Conservation (phyloP, 1,284 basidiomycete species). For the Pterulicium gracile region DNA sequence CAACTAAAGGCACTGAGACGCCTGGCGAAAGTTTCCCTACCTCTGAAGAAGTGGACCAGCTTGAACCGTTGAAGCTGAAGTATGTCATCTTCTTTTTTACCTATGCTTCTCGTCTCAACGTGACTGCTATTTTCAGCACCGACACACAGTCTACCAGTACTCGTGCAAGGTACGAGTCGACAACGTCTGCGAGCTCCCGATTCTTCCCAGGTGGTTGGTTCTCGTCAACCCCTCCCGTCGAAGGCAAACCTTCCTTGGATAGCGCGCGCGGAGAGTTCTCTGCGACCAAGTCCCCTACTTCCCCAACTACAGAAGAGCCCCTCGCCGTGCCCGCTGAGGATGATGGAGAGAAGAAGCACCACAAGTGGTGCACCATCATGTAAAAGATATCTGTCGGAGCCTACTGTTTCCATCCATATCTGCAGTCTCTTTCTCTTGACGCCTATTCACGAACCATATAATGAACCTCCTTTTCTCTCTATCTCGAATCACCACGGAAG, state of each 20-base stretch:
- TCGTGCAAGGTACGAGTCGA: constrained; percentile 1
- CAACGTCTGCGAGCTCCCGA: background rate
- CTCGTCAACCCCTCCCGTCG: background rate
- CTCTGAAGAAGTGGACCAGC: background rate
- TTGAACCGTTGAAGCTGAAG: background rate
- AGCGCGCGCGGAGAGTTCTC: constrained; percentile 1
- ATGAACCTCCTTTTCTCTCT: no score
- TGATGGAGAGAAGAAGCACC: background rate
- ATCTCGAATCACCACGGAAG: no score
- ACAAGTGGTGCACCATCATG: constrained; percentile 1
- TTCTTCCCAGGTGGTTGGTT: constrained; percentile 1
- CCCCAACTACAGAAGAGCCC: background rate
- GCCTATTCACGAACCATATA: no score
- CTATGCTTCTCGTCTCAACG: background rate
- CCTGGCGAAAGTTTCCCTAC: background rate
- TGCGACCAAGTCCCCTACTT: background rate
- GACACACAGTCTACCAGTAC: background rate
- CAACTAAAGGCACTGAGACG: no score
- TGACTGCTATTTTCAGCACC: background rate
- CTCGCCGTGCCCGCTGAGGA: background rate
- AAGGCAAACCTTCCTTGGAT: background rate
- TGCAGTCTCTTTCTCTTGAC: no score
- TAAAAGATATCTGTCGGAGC: no score
- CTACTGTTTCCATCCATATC: no score
- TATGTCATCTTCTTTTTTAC: background rate